Evolutionary conservation across 1,139 yeast genomes (phyloP), one percentile per base, ranked within the genome.

Genomic region (Blastobotrys malaysiensis): DNA sequence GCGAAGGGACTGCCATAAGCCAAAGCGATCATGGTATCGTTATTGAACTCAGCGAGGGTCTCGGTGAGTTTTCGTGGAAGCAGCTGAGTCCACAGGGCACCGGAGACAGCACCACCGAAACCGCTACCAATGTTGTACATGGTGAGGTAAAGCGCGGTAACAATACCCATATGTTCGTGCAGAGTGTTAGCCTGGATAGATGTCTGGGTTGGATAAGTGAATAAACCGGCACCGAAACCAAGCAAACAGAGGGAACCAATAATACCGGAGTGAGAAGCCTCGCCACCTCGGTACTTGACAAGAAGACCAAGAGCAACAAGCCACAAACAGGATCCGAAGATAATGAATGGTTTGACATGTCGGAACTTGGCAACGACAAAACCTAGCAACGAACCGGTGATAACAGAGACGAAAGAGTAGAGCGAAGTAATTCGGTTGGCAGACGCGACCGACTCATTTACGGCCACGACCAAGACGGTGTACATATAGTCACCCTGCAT

Each of bases 191-290:
- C 70, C 63, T 83, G 84, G 58, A 84, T 78, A 14, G 88, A 80
- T 4, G 82, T 85, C 63, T 81, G 86, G 16, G 83, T 77, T 27
- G 88, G 80, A 65, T 83, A 84, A 19, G 88, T 81, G 72, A 83
- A 83, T 68, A 85, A 76, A 9, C 88, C 86, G 50, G 88, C 86
- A 62, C 89, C 88, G 53, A 86, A 73, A 68, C 91, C 93, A 72
- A 84, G 74, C 39, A 84, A 70, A 65, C 84, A 80, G 61, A 82
- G 75, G 22, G 83, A 80, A 44, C 87, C 91, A 65, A 86, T 82
- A 55, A 85, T 76, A 61, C 91, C 91, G 43, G 73, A 59, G 55
- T 75, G 73, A 39, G 80, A 65, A 43, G 69, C 69, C 53, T 70
- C 73, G 52, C 77, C 80, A 55, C 84, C 85, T 69, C 89, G 77